Conservation (phyloP, 2,329 filamentous ascomycete species). For the Clonostachys rhizophaga region DNA sequence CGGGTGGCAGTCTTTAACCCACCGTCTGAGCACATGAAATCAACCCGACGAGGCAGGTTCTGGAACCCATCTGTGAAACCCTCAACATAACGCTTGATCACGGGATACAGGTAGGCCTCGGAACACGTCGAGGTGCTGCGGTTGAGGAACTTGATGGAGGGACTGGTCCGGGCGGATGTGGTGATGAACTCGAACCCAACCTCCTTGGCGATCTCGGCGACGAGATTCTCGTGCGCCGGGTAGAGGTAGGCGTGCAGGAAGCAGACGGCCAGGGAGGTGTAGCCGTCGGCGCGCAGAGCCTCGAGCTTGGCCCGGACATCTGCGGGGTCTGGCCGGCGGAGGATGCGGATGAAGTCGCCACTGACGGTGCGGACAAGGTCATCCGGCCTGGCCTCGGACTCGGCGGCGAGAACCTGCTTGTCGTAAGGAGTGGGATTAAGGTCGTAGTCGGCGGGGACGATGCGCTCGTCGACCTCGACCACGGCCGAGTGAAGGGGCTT, state of each 20-base stretch:
- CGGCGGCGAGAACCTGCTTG: no score
- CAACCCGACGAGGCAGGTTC: conserved; percentile 31
- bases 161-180: conserved; percentile 33
- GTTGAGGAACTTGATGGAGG: conserved; percentile 59
- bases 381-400: no score
- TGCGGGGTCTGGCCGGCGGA: conserved; percentile 51
- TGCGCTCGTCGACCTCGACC: conserved; percentile 67
- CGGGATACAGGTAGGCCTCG: conserved; percentile 68
- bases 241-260: conserved; percentile 66
- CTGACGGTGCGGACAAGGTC: no score
- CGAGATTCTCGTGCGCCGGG: conserved; percentile 15
- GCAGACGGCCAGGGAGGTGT: conserved; percentile 48
- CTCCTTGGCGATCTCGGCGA: not conserved
- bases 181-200: conserved; percentile 43
- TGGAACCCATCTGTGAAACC: conserved; percentile 60
- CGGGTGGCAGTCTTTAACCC: conserved; percentile 42
- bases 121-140: conserved; percentile 64
- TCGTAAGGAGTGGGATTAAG: no score
- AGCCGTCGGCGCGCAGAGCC: conserved; percentile 55
- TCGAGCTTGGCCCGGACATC: conserved; percentile 52
- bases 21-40: conserved; percentile 63
- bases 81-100: conserved; percentile 64
- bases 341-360: conserved; percentile 45
- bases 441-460: conserved; percentile 28
- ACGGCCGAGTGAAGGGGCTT: conserved; percentile 66